Base-by-base conservation (phyloP, 2,329 filamentous ascomycete genomes). In the Paracorniculantispora psalliotae region DNA sequence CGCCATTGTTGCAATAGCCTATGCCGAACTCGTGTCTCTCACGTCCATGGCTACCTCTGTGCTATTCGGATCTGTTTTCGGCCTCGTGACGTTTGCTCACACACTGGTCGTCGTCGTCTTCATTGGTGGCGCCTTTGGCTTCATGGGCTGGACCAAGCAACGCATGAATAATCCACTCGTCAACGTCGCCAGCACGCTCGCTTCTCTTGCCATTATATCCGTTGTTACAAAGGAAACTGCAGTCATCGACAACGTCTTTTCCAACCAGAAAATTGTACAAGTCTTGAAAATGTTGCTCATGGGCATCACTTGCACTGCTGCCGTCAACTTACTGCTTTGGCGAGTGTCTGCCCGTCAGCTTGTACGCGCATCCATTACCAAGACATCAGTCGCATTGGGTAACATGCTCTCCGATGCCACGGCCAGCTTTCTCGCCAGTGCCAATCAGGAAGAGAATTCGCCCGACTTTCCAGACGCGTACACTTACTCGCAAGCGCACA, bases 191-290 rank as follows among this genome's bases (percentile, higher is more conserved):
- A 92, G 89, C 68, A 94, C 91, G 43, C 78, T 96, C 63, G 85
- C 91, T 2, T 92, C 89, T 33, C 83, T 96, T 49, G 90, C 89
- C 51, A 88, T 92, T 61, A 94, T 96, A 68, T 91, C 88, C 2
- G 84, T 94, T 25, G 76, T 96, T 62, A 96, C 92, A 7, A 94
- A 92, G 72, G 92, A 96, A 72, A 91, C 89, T 43, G 86, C 90
- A 7, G 86, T 96, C 2, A 88, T 94, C 67, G 84, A 81, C 30
- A 89, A 88, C 7, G 84, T 86, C 43, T 90, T 96, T 67, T 91
- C 89, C 0, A 85, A 90, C 67, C 83, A 83, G 30, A 67, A 67
- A 49, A 64, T 67, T 25, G 60, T 61, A 1, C 66, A 67, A 49
- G 86, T 91, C 17, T 75, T 92, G 65, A 89, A 90, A 68, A 92